Evolutionary conservation across 352 stramenopile genomes (phyloP).

Genomic region (Phytophthora chlamydospora): DNA sequence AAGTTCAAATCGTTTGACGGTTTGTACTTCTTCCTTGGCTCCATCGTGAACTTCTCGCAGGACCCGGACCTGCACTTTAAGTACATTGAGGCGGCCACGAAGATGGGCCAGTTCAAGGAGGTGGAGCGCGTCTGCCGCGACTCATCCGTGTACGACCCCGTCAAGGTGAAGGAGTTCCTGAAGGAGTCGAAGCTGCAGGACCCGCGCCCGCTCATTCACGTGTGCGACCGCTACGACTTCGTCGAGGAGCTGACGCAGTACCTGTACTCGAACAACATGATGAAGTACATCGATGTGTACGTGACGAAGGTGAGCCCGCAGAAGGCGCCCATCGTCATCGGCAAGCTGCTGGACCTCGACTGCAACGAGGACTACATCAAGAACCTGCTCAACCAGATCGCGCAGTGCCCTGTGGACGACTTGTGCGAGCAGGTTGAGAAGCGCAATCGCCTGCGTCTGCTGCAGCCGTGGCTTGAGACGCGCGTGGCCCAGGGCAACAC

Average conservation of each 20-base stretch:
- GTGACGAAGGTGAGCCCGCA: conserved; percentile 97
- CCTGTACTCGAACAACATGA: conserved; percentile 99
- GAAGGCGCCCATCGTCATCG: conserved; percentile 98
- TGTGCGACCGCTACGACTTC: conserved; percentile 99
- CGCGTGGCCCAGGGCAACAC: conserved; percentile 99
- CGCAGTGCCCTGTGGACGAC: conserved; percentile 95
- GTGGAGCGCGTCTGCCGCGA: conserved; percentile 99
- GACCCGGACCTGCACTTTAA: conserved; percentile 99
- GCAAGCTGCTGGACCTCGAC: conserved; percentile 98
- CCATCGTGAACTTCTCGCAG: conserved; percentile 99
- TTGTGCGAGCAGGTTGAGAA: conserved; percentile 99
- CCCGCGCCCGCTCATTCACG: conserved; percentile 98
- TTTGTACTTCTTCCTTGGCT: conserved; percentile 99
- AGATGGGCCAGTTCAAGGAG: conserved; percentile 99
- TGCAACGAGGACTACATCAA: conserved; percentile 99
- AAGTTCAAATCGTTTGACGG: conserved; percentile 99
- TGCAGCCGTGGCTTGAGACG: conserved; percentile 99
- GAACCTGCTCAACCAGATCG: conserved; percentile 98
- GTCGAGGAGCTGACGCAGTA: conserved; percentile 99
- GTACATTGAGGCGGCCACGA: conserved; percentile 99
- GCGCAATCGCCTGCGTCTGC: conserved; percentile 98
- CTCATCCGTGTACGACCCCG: conserved; percentile 99
- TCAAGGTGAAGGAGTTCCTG: conserved; percentile 99
- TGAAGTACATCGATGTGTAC: conserved; percentile 99
- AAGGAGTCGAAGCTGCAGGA: conserved; percentile 99